phyloP scores from a whole-genome alignment of 768 basidiomycete species.

The Trametes sanguinea region DNA sequence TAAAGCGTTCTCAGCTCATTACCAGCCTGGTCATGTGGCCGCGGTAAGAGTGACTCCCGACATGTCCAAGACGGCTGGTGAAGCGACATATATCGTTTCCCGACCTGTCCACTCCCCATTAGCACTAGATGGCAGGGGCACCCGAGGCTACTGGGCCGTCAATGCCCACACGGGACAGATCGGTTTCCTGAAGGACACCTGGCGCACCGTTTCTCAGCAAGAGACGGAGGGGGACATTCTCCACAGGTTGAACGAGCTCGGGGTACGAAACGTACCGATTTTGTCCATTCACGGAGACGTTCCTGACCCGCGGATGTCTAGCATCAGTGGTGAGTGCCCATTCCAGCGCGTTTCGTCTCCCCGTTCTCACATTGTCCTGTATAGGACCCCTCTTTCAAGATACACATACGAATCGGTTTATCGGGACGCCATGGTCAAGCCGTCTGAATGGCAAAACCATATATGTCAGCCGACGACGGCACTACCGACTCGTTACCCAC shows the following conservation, averaged over 20 bases:
- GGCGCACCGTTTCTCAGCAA: neutral
- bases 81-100: neutral
- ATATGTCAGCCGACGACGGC: neutral
- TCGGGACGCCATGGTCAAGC: neutral
- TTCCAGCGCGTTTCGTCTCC: too few species aligned
- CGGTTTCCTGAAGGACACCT: slow-evolving; percentile 17
- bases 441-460: neutral
- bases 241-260: neutral
- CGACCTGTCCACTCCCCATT: slow-evolving; percentile 5
- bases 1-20: slow-evolving; percentile 10
- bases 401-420: neutral
- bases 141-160: slow-evolving; percentile 17
- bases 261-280: slow-evolving; percentile 2
- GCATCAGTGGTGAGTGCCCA: neutral
- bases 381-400: neutral
- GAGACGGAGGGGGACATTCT: slow-evolving; percentile 3
- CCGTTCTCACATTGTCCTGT: too few species aligned
- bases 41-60: neutral
- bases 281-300: slow-evolving; percentile 9
- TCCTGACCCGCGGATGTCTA: neutral
- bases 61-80: too few species aligned
- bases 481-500: neutral
- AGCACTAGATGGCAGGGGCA: neutral
- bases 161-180: neutral
- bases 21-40: slow-evolving; percentile 1